These are phyloP conservation scores for Annulohypoxylon nitens DNA, from an alignment of 495 filamentous ascomycete species.

Conservation along the genomic window DNA sequence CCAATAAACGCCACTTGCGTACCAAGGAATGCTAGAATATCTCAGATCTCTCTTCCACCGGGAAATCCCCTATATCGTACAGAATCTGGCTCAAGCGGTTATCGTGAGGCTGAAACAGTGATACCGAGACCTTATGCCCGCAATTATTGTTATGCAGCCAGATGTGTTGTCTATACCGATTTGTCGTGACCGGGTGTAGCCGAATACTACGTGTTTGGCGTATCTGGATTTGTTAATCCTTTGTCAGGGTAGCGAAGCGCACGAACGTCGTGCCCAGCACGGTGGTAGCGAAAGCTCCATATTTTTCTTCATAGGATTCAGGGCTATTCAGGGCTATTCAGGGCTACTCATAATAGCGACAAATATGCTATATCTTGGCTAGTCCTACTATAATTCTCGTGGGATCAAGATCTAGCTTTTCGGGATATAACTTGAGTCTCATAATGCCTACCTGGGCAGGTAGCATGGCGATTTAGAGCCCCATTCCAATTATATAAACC, in stretches of 20 bases:
- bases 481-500: neutral
- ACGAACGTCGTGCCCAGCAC: constrained; percentile 22
- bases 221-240: constrained; percentile 29
- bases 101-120: constrained; percentile 34
- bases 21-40: neutral
- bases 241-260: constrained; percentile 39
- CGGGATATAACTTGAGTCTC: neutral
- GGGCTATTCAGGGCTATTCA: neutral
- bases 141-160: constrained; percentile 25
- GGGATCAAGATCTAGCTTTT: neutral
- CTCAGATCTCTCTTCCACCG: neutral
- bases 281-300: constrained; percentile 39
- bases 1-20: constrained; percentile 9
- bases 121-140: neutral
- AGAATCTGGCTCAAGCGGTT: constrained; percentile 6
- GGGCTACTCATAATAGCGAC: neutral
- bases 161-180: constrained; percentile 19
- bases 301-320: constrained; percentile 5
- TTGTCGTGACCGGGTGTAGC: constrained; percentile 26
- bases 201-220: constrained; percentile 25
- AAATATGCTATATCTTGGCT: constrained; percentile 8
- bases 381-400: neutral
- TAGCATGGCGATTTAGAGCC: neutral
- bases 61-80: neutral
- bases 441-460: constrained; percentile 1